Evolutionary conservation across 441 rosid genomes (phyloP), one percentile per base, ranked within the genome.

Genomic region (Erysimum cheiri): DNA sequence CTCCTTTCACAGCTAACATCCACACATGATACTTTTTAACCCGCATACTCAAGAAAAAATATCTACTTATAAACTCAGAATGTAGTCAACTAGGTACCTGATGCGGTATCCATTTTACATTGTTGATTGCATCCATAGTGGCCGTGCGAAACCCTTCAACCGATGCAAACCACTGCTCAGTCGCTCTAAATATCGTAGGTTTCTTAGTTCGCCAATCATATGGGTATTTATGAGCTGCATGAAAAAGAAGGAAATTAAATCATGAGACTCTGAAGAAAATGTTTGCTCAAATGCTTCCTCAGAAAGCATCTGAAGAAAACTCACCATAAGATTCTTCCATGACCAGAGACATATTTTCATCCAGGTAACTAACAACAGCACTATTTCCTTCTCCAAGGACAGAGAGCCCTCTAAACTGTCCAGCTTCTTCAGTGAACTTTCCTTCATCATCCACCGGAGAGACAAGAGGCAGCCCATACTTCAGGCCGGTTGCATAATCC

Each of bases 151-250:
- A 92, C 54, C 96, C 97, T 82, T 90, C 98, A 64, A 95, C 97
- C 13, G 99, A 95, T 72, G 99, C 99, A 88, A 95, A 95, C 99
- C 98, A 95, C 70, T 95, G 99, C 84, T 95, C 97, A 41, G 99
- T 95, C 15, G 97, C 99, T 82, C 99, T 88, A 87, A 90, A 92
- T 76, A 95, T 95, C 4, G 98, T 92, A 17, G 98, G 99, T 73
- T 87, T 88, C 76, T 95, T 95, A 41, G 97, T 87, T 83, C 99
- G 84, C 99, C 99, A 95, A 81, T 95, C 98, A 79, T 92, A 95
- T 31, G 98, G 98, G 81, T 95, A 95, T 70, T 89, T 95, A 80
- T 95, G 98, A 39, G 84, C 98, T 95, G 81, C 82, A 76, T 46
- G 41, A 43, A 78, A 53, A 75, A 64, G 77, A 33, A 33, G 64